phyloP scores from a whole-genome alignment of 2,329 filamentous ascomycete species.

The Paecilomyces dactylethromorphus region DNA sequence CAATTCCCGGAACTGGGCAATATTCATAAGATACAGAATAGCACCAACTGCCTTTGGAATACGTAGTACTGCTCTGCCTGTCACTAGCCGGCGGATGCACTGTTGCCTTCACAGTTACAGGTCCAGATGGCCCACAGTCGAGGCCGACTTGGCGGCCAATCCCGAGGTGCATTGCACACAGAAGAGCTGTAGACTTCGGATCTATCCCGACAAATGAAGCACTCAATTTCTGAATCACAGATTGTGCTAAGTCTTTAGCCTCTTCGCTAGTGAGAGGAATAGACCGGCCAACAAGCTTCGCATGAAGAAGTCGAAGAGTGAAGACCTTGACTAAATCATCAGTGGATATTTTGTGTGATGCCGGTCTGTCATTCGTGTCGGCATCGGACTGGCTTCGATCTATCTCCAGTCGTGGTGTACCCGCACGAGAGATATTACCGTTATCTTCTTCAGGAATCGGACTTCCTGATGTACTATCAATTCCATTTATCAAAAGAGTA shows the following conservation, averaged over 20 bases:
- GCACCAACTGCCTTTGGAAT: background rate
- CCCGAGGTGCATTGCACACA: slow-evolving; percentile 30
- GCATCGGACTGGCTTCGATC: background rate
- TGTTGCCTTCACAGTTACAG: slow-evolving; percentile 20
- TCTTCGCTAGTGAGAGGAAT: slow-evolving; percentile 22
- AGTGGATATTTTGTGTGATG: slow-evolving; percentile 12
- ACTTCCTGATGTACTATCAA: slow-evolving; percentile 14
- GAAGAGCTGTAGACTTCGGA: slow-evolving; percentile 13
- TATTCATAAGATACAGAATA: slow-evolving; percentile 23
- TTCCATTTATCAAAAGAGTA: slow-evolving; percentile 32
- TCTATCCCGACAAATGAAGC: slow-evolving; percentile 22
- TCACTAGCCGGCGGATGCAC: background rate
- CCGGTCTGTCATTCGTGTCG: background rate
- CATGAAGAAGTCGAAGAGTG: slow-evolving; percentile 24
- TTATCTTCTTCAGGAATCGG: slow-evolving; percentile 10
- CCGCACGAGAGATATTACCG: slow-evolving; percentile 9
- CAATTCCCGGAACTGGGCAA: slow-evolving; percentile 15
- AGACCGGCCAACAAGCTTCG: slow-evolving; percentile 20
- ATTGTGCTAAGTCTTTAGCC: slow-evolving; percentile 22
- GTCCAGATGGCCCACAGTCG: slow-evolving; percentile 13
- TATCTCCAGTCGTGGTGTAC: slow-evolving; percentile 1
- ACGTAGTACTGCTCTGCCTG: background rate
- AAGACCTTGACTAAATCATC: slow-evolving; percentile 27
- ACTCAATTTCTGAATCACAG: slow-evolving; percentile 23
- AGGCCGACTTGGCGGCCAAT: slow-evolving; percentile 29